Evolutionary conservation across 805 yeast genomes (phyloP), one percentile per base, ranked within the genome.

Genomic region (Starmera dryadoides): DNA sequence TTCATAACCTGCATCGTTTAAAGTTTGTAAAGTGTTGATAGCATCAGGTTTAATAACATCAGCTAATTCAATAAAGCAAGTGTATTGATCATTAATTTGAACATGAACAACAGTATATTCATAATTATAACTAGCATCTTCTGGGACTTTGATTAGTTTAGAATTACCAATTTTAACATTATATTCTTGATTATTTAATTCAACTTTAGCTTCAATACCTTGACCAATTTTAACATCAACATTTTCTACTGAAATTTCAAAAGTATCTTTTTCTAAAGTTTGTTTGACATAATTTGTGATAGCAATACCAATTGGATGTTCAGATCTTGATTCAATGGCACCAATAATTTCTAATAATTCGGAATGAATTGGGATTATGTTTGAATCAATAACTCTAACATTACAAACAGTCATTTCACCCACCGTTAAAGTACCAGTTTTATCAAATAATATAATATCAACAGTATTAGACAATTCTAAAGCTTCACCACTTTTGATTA

Each of bases 391-490:
- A 36, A 45, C 38, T 16, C 42, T 34, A 26, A 42, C 34, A 3
- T 38, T 49, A 18, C 53, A 50, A 2, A 73, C 74, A 3, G 52
- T 60, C 93, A 93, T 84, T 33, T 73, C 66, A 12, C 98, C 98
- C 0, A 81, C 67, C 0, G 99, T 94, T 33, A 93, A 66, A 0
- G 98, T 93, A 3, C 98, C 98, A 0, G 99, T 93, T 61, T 93
- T 93, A 62, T 93, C 98, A 58, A 93, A 91, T 23, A 93, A 67
- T 21, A 87, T 76, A 11, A 76, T 70, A 45, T 79, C 73, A 30
- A 86, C 68, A 16, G 70, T 63, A 50, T 76, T 75, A 7, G 93
- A 81, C 41, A 65, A 70, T 55, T 93, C 98, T 44, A 93, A 70
- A 14, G 85, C 76, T 37, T 83, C 95, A 18, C 97, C 98, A 35